phyloP scores from a whole-genome alignment of 2,329 filamentous ascomycete genomes.

The Paecilomyces fulvus region DNA sequence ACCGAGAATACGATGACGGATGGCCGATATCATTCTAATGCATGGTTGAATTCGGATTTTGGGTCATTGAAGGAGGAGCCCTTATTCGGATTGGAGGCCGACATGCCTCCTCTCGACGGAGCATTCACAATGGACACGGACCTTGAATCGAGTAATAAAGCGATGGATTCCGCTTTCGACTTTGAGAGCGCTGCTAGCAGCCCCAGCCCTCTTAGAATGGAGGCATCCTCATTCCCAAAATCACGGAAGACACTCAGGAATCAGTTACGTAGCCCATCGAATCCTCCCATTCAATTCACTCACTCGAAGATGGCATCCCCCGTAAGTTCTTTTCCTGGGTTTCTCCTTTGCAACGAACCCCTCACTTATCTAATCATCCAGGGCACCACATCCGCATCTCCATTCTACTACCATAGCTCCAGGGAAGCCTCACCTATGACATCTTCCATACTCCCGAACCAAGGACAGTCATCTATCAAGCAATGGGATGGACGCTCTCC shows the following conservation, averaged over 20 bases:
- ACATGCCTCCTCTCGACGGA: conserved; percentile 24
- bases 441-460: conserved; percentile 18
- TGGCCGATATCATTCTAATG: conserved; percentile 24
- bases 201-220: conserved; percentile 32
- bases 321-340: conserved; percentile 15
- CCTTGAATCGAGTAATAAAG: conserved; percentile 37
- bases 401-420: conserved; percentile 26
- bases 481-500: conserved; percentile 36
- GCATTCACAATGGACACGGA: conserved; percentile 26
- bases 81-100: conserved; percentile 31
- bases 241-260: conserved; percentile 15
- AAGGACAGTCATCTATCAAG: conserved; percentile 23
- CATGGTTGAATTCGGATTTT: conserved; percentile 30
- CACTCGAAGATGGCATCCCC: conserved; percentile 15
- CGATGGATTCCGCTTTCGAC: conserved; percentile 42
- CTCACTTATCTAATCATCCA: conserved; percentile 6
- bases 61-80: conserved; percentile 30
- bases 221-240: conserved; percentile 16
- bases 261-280: conserved; percentile 19
- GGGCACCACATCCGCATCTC: conserved; percentile 15
- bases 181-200: conserved; percentile 42
- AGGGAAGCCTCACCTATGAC: conserved; percentile 32
- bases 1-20: conserved; percentile 23
- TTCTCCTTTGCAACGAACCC: conserved; percentile 4
- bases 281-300: conserved; percentile 12